phyloP scores from a whole-genome alignment of 140 eudicot species.

The Ambrosia hybrid region DNA sequence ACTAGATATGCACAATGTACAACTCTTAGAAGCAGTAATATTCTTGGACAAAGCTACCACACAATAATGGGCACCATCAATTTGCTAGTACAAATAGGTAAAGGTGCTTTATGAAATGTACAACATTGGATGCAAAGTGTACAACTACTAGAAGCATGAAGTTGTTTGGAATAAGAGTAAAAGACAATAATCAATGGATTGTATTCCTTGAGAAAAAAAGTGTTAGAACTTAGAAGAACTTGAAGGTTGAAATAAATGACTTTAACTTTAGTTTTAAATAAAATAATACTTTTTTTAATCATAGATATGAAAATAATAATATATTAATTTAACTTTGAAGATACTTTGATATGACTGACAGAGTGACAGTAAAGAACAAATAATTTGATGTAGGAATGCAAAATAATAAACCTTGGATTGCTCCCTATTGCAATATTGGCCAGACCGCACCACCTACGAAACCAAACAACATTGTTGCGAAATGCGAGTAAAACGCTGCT shows the following conservation, averaged over 20 bases:
- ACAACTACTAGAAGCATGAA: background rate
- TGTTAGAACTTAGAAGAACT: too few species aligned
- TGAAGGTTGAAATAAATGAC: background rate
- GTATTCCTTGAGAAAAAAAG: too few species aligned
- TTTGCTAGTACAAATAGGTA: background rate
- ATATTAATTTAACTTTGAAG: background rate
- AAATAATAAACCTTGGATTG: constrained; percentile 9
- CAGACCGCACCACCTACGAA: constrained; percentile 26
- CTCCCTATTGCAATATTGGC: constrained; percentile 21
- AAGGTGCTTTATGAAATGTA: constrained; percentile 2
- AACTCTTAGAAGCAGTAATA: background rate
- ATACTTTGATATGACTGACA: constrained; percentile 19
- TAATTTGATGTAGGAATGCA: constrained; percentile 9
- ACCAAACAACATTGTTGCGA: constrained; percentile 33
- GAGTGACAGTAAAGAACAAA: background rate
- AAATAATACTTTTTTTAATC: too few species aligned
- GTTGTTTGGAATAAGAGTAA: background rate
- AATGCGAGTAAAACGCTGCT: constrained; percentile 31
- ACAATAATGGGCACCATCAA: background rate
- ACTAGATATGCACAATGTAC: constrained; percentile 18
- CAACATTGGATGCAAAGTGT: background rate
- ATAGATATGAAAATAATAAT: background rate
- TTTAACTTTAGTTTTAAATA: too few species aligned
- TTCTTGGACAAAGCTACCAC: constrained; percentile 4
- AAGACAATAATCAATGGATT: background rate